Percentiles rank a stretch among this genome's conserved stretches.
These are phyloP conservation scores for Phytophthora agathidicida DNA, from an alignment of 352 stramenopile species.

Conservation along the genomic window DNA sequence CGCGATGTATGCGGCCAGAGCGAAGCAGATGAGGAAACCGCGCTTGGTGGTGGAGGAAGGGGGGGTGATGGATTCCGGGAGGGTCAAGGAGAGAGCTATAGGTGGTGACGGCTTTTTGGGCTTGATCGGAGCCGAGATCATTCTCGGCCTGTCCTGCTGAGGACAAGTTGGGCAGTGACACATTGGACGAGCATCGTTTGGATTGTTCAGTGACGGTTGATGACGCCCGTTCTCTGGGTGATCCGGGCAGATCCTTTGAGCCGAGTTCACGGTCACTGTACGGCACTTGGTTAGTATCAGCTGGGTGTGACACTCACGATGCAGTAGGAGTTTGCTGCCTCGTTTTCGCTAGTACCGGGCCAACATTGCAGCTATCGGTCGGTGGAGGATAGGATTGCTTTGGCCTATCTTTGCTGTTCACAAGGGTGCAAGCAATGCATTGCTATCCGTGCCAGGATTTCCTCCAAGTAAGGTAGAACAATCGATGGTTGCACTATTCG, in stretches of 20 bases:
- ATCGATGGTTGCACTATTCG: not conserved
- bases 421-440: slow-evolving; percentile 1
- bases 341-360: not conserved
- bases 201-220: slow-evolving; percentile 9
- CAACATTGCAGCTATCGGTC: not conserved
- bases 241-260: no score
- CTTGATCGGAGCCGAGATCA: slow-evolving; percentile 18
- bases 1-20: slow-evolving; percentile 22
- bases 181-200: slow-evolving; percentile 1
- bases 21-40: slow-evolving; percentile 12
- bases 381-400: no score
- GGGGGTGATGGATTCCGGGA: not conserved
- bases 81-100: not conserved
- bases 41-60: slow-evolving; percentile 15
- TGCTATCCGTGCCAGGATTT: slow-evolving; percentile 4
- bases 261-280: no score
- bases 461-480: slow-evolving; percentile 1
- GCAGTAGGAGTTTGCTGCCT: slow-evolving; percentile 1
- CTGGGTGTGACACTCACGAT: slow-evolving; percentile 4
- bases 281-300: not conserved
- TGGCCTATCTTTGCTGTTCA: no score
- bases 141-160: slow-evolving; percentile 4
- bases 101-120: slow-evolving; percentile 1
- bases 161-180: slow-evolving; percentile 11
- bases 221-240: slow-evolving; percentile 1